Evolutionary conservation across 2,329 filamentous ascomycete genomes (phyloP), one percentile per base, ranked within the genome.

Genomic region (Westerdykella ornata): DNA sequence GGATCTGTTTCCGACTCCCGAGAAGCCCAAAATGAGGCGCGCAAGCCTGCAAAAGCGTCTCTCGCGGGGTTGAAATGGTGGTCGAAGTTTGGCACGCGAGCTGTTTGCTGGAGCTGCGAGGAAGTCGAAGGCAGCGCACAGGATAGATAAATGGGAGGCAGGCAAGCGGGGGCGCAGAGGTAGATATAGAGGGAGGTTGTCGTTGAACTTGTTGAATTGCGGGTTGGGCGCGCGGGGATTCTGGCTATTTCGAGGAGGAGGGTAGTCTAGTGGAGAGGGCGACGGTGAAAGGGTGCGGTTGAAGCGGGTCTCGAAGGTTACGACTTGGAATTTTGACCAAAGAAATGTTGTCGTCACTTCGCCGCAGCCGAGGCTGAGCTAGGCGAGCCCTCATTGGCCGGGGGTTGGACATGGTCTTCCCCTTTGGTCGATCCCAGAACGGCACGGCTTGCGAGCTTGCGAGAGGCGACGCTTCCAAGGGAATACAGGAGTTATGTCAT

Each of bases 181-280:
- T 17, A 13, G 30, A 33, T 15, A 33, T 33, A 33, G n/a, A 17
- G n/a, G 8, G 30, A 33, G 13, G 16, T 8, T 33, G 3, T 15
- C 30, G 30, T 26, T 9, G 22, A 26, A 9, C 20, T 22, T 22
- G 5, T 5, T 22, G 20, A 22, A 22, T 13, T 30, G 35, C 38
- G 20, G 26, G 29, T n/a, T n/a, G 29, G 34, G 34, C 43, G 37
- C 45, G 47, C 42, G 43, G 46, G 43, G 35, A 44, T 44, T 47
- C 47, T 47, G 42, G 40, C 40, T 41, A 37, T 40, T 39, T 37
- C 42, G 41, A 48, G 47, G 40, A 41, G 44, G 37, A 39, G 37
- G 6, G 18, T 33, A 17, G n/a, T n/a, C n/a, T n/a, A n/a, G n/a
- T n/a, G 30, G 30, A 33, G n/a, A 33, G 9, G 26, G 5, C 14